Conservation (phyloP, 2,329 filamentous ascomycete genomes). For the Biscogniauxia mediterranea region DNA sequence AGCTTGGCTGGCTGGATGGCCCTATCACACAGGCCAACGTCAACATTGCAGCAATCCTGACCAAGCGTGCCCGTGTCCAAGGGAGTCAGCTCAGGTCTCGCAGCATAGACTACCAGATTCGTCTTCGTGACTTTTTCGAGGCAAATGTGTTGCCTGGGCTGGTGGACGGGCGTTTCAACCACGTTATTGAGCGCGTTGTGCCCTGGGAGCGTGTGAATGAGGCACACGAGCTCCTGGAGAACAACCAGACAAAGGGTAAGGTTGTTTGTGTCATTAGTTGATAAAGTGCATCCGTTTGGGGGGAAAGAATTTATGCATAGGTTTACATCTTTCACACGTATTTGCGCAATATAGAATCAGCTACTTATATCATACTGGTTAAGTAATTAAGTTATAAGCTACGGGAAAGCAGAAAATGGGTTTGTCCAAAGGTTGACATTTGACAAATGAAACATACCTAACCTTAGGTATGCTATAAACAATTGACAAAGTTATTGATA, state of each 20-base stretch:
- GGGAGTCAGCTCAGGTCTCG: constrained; percentile 8
- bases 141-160: not conserved
- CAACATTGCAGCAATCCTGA: constrained; percentile 5
- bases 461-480: too few relatives aligned
- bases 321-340: not conserved
- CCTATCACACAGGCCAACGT: not conserved
- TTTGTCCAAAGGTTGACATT: too few relatives aligned
- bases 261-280: constrained; percentile 3
- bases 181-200: constrained; percentile 4
- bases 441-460: too few relatives aligned
- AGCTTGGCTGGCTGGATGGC: constrained; percentile 7
- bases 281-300: not conserved
- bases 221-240: constrained; percentile 6
- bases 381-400: too few relatives aligned
- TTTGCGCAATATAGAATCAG: not conserved
- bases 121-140: not conserved
- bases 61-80: constrained; percentile 6
- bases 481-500: too few relatives aligned
- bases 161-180: constrained; percentile 2
- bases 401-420: too few relatives aligned
- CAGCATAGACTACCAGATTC: constrained; percentile 4
- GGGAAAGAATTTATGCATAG: not conserved
- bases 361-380: too few relatives aligned
- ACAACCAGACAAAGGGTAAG: constrained; percentile 4
- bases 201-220: constrained; percentile 5